Conservation (phyloP, 805 yeast species). For the Candida endomychidarum region DNA sequence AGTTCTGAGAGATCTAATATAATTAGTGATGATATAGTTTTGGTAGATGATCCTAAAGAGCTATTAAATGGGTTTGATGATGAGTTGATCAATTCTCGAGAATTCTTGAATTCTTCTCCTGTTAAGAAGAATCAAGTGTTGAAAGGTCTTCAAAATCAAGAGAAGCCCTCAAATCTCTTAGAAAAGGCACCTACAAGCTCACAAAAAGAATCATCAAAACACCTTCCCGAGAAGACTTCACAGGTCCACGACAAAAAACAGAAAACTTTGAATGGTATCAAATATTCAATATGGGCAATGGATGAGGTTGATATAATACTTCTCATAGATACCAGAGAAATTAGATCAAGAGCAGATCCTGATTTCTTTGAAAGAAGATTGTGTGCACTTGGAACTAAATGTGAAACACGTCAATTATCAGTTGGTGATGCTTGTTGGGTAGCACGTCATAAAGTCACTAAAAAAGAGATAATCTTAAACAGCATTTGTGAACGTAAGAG, state of each 20-base stretch:
- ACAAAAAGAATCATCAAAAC: background rate
- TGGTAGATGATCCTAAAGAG: slow-evolving; percentile 12
- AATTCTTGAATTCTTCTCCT: slow-evolving; percentile 11
- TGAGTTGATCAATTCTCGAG: too few relatives aligned
- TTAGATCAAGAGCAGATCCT: slow-evolving; percentile 65
- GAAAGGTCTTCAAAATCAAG: too few relatives aligned
- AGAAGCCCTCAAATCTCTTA: too few relatives aligned
- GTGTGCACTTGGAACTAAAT: slow-evolving; percentile 44
- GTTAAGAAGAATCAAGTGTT: slow-evolving; percentile 1
- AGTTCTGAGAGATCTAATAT: slow-evolving; percentile 20
- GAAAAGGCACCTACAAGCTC: background rate
- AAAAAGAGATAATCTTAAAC: slow-evolving; percentile 68
- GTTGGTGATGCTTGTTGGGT: slow-evolving; percentile 92
- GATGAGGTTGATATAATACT: slow-evolving; percentile 60
- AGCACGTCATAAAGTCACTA: slow-evolving; percentile 61
- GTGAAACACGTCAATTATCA: slow-evolving; percentile 58
- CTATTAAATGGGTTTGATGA: too few relatives aligned
- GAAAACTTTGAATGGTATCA: slow-evolving; percentile 21
- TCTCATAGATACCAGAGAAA: slow-evolving; percentile 79
- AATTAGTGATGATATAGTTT: slow-evolving; percentile 10
- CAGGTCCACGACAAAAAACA: slow-evolving; percentile 25
- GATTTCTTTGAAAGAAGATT: slow-evolving; percentile 66
- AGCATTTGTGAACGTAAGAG: slow-evolving; percentile 89
- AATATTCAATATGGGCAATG: slow-evolving; percentile 59
- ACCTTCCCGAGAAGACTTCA: background rate